Evolutionary conservation across 306 rosid species (phyloP), one percentile per base, ranked within the genome.

Genomic region (Quercus parvula): DNA sequence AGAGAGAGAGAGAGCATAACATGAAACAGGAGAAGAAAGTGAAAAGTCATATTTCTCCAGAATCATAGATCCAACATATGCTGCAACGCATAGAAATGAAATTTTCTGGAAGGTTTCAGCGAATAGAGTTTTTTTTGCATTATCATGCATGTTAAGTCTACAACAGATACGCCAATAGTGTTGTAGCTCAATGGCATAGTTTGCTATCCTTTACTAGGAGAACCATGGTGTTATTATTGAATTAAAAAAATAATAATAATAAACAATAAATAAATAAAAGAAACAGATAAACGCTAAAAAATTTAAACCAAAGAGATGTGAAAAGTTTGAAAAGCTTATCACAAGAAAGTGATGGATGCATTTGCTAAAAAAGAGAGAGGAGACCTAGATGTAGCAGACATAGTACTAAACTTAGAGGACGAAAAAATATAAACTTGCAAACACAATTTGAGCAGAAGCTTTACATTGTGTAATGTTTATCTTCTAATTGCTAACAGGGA

Each of bases 401-500:
- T 2, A 41, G 57, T 54, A 77, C 38, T 57, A 10, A 75, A 68
- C 54, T 25, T 41, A 44, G 64, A 75, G 61, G 5, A 28, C 11
- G 57, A 54, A 75, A 52, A 66, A 78, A 27, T 18, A 64, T 19
- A 66, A 63, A 55, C n/a, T 75, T 75, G 77, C 8, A 70, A 46
- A 70, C 33, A 41, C 33, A 49, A 70, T 46, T 49, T 41, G 12
- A 46, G 33, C 20, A 70, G 55, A 70, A 22, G 56, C 74, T 70
- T 15, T 24, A 5, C 56, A 70, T 20, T 44, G 24, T n/a, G 12
- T 11, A 64, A 31, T 17, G 71, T 64, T 64, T 30, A 64, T 64
- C 17, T 18, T 2, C 30, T 10, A 64, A 31, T 6, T n/a, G 22
- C 44, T 5, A 64, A 31, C 71, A 7, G 52, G 27, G 4, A 35